Percentiles rank a stretch among this genome's conserved stretches.
These are phyloP conservation scores for Euryodendron excelsum DNA, from an alignment of 148 eudicot genomes.

Conservation along the genomic window DNA sequence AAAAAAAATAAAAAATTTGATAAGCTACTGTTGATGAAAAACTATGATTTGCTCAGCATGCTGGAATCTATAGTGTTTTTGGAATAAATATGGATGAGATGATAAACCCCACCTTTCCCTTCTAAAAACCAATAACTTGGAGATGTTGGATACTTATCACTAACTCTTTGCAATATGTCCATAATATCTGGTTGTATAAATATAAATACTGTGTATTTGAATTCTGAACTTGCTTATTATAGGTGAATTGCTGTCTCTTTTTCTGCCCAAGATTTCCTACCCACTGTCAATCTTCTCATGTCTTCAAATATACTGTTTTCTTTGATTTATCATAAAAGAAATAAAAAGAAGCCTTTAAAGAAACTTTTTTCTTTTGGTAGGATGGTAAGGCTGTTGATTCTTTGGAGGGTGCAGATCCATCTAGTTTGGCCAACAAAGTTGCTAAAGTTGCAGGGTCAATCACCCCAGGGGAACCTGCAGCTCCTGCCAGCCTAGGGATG, in stretches of 20 bases:
- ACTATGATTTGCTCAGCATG: neutral
- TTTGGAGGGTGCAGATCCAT: conserved; percentile 95
- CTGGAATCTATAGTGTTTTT: neutral
- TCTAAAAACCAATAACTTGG: neutral
- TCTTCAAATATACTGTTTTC: too few species aligned
- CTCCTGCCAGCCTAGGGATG: conserved; percentile 93
- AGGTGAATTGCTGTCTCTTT: too few species aligned
- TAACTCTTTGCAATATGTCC: neutral
- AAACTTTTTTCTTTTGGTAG: conserved; percentile 33
- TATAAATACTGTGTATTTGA: too few species aligned
- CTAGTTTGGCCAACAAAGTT: conserved; percentile 90
- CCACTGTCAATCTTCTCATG: neutral
- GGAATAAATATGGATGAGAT: neutral
- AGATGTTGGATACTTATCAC: neutral
- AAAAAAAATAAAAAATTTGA: too few species aligned
- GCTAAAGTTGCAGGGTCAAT: conserved; percentile 75
- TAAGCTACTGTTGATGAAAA: too few species aligned
- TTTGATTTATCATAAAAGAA: too few species aligned
- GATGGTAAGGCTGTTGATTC: conserved; percentile 83
- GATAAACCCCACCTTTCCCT: neutral
- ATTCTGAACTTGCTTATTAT: too few species aligned
- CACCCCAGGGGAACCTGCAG: conserved; percentile 68
- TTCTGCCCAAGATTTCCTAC: too few species aligned
- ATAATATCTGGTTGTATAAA: neutral
- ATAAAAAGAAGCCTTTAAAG: neutral